Conservation (phyloP, 208 protist species). For the Histomonas meleagridis region DNA sequence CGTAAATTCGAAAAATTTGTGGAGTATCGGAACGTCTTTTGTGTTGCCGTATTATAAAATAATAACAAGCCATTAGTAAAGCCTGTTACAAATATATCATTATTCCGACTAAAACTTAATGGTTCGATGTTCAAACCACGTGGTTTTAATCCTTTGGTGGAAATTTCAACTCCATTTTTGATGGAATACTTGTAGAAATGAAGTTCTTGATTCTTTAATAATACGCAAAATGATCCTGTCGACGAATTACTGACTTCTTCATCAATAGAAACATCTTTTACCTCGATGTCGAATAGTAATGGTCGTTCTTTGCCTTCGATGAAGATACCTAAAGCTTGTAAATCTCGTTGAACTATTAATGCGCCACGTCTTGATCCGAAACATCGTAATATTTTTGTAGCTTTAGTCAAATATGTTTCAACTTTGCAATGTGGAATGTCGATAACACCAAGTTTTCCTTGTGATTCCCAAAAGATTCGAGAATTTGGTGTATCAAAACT, state of each 20-base stretch:
- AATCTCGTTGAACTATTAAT: not conserved
- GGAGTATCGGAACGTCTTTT: too few species aligned
- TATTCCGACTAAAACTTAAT: not conserved
- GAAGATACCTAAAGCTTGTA: not conserved
- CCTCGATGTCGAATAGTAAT: not conserved
- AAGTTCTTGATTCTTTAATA: not conserved
- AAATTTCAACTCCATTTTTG: not conserved
- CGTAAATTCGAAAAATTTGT: not conserved
- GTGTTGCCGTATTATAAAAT: not conserved
- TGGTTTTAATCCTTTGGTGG: not conserved
- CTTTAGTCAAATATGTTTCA: not conserved
- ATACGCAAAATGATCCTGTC: not conserved
- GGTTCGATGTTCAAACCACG: not conserved
- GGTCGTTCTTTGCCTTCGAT: slow-evolving; percentile 1
- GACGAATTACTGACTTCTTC: not conserved
- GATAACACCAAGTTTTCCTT: not conserved
- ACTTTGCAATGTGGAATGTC: not conserved
- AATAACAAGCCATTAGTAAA: not conserved
- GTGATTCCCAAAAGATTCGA: not conserved
- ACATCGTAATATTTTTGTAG: not conserved
- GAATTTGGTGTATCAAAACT: not conserved
- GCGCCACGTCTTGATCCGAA: not conserved
- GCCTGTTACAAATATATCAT: not conserved
- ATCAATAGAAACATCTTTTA: not conserved
- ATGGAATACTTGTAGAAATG: not conserved